phyloP scores from a whole-genome alignment of 371 early-diverging fungal species.

The Zychaea mexicana region DNA sequence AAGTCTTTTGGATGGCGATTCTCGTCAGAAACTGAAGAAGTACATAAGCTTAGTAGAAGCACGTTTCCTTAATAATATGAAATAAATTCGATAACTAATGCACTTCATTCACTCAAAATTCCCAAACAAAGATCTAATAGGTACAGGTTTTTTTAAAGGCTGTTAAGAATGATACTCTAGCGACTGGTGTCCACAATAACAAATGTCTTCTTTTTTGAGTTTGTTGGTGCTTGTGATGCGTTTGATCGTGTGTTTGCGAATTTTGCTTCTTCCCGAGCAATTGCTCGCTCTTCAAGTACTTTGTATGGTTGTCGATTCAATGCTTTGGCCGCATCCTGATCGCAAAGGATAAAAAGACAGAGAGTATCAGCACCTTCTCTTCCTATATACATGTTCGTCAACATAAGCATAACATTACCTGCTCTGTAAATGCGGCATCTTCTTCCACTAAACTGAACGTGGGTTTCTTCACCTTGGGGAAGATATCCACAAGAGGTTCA shows the following conservation, averaged over 20 bases:
- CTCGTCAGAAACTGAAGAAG: no score
- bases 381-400: neutral
- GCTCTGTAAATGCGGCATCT: constrained; percentile 67
- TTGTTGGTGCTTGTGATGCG: constrained; percentile 18
- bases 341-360: neutral
- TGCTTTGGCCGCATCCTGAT: constrained; percentile 78
- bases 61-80: neutral
- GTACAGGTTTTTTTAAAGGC: neutral
- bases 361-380: neutral
- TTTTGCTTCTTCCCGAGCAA: constrained; percentile 42
- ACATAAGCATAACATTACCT: constrained; percentile 30
- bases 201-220: constrained; percentile 26
- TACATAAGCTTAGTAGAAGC: neutral
- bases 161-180: constrained; percentile 20
- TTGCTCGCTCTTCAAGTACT: constrained; percentile 56
- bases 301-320: constrained; percentile 76
- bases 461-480: constrained; percentile 75
- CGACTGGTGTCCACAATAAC: constrained; percentile 48
- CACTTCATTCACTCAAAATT: neutral
- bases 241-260: constrained; percentile 22
- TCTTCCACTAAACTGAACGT: constrained; percentile 82
- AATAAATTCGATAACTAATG: no score
- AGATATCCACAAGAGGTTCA: constrained; percentile 68
- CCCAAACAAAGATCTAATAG: constrained; percentile 1
- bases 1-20: no score